Evolutionary conservation across 352 stramenopile genomes (phyloP), one percentile per base, ranked within the genome.

Genomic region (Phytophthora vignae): DNA sequence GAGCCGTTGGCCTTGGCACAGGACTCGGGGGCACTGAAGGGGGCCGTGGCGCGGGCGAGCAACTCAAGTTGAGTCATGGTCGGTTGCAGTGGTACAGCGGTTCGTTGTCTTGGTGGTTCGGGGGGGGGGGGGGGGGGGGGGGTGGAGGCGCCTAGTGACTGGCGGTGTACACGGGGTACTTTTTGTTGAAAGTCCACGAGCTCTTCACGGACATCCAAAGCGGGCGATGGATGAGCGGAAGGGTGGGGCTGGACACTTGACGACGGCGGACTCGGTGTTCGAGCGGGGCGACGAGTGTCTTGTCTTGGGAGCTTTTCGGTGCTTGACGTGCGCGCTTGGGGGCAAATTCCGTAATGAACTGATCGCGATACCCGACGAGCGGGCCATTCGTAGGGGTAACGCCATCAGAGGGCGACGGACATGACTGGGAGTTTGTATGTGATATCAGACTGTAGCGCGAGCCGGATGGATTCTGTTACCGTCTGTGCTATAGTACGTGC

Each of bases 181-280:
- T 93, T 76, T 93, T 93, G 81, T 92, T 93, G 66, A 86, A 93
- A 68, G 76, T 93, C 86, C 86, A 93, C 71, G 83, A 81, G 74
- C 86, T 82, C 84, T 93, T 93, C 76, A 90, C 86, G 68, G 84
- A 91, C 86, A 93, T 93, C 76, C 75, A 92, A 81, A 56, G 70
- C 52, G 53, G 59, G 31, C 38, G 63, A 42, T 69, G 55, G 62
- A 78, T 50, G 64, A 58, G 69, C 25, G 54, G 57, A 67, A 69
- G 46, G 53, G 40, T 46, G 21, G 1, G 58, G 42, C 25, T 14
- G 54, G 67, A 74, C 67, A 67, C 57, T 77, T 56, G 59, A 36
- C n/a, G 59, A 36, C n/a, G 27, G 29, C 25, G 14, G 53, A 53
- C 55, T 73, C 54, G 38, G 62, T 49, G 61, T 69, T 70, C 44